Evolutionary conservation across 2,329 filamentous ascomycete genomes (phyloP).

Genomic region (Colletotrichum destructivum): DNA sequence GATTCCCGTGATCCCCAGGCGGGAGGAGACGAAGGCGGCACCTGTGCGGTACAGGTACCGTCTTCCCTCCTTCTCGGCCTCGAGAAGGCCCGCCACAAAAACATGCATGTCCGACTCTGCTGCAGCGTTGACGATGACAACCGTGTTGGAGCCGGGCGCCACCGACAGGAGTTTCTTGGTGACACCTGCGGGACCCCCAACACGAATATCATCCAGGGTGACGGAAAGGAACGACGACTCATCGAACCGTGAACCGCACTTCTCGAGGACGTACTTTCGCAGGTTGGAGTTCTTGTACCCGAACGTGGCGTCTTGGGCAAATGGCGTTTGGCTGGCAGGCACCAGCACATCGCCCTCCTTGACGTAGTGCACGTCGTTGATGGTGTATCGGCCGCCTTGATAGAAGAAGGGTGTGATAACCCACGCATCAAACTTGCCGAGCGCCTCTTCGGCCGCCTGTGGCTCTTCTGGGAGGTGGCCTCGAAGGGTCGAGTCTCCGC

Average conservation of each 20-base stretch:
- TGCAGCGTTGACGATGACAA: constrained; percentile 68
- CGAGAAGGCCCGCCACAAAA: constrained; percentile 64
- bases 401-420: constrained; percentile 72
- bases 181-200: constrained; percentile 49
- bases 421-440: constrained; percentile 67
- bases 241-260: constrained; percentile 51
- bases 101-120: constrained; percentile 70
- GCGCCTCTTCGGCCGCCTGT: constrained; percentile 64
- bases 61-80: constrained; percentile 51
- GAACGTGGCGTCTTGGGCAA: constrained; percentile 71
- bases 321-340: constrained; percentile 68
- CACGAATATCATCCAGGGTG: constrained; percentile 60
- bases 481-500: constrained; percentile 70
- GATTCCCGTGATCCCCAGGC: constrained; percentile 67
- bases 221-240: constrained; percentile 48
- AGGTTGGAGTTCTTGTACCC: constrained; percentile 70
- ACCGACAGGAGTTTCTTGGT: constrained; percentile 46
- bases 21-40: constrained; percentile 61
- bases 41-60: constrained; percentile 58
- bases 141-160: constrained; percentile 47
- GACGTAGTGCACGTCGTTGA: constrained; percentile 72
- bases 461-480: constrained; percentile 71
- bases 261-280: constrained; percentile 68
- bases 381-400: constrained; percentile 71
- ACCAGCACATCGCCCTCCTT: constrained; percentile 64